These are phyloP conservation scores for Trichoderma oligosporum DNA, from an alignment of 2,329 filamentous ascomycete genomes.

Conservation along the genomic window DNA sequence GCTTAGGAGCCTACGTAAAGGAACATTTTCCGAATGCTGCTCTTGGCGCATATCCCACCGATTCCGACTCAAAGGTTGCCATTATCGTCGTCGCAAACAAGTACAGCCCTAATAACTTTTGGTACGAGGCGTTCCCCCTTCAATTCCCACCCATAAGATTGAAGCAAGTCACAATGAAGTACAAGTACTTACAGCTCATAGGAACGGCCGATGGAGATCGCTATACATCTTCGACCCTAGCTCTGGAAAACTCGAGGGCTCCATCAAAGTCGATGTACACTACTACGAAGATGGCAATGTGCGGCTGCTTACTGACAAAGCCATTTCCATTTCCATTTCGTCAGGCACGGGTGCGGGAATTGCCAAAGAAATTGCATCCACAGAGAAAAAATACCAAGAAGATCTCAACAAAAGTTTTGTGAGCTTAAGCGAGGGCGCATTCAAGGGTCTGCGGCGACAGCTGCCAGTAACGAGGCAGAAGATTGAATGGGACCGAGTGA, in stretches of 20 bases:
- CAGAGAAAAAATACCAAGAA: slow-evolving; percentile 93
- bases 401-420: slow-evolving; percentile 90
- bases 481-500: slow-evolving; percentile 99
- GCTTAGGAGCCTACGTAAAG: slow-evolving; percentile 67
- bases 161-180: background rate
- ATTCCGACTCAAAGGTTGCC: slow-evolving; percentile 71
- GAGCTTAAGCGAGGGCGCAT: slow-evolving; percentile 85
- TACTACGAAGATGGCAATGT: slow-evolving; percentile 99
- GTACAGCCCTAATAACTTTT: slow-evolving; percentile 97
- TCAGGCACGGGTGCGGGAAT: slow-evolving; percentile 65
- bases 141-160: too few species aligned
- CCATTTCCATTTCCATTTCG: slow-evolving; percentile 58
- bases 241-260: slow-evolving; percentile 66
- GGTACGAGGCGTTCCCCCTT: slow-evolving; percentile 52
- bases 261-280: slow-evolving; percentile 90
- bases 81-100: slow-evolving; percentile 89
- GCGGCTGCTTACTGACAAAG: slow-evolving; percentile 83
- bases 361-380: slow-evolving; percentile 69
- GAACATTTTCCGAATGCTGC: slow-evolving; percentile 86
- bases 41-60: slow-evolving; percentile 77
- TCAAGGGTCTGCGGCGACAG: slow-evolving; percentile 89
- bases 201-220: slow-evolving; percentile 95
- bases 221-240: slow-evolving; percentile 74
- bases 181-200: slow-evolving; percentile 34
- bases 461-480: slow-evolving; percentile 96